Evolutionary conservation across 2,329 filamentous ascomycete genomes (phyloP), one percentile per base, ranked within the genome.

Genomic region (Colletotrichum tanaceti): DNA sequence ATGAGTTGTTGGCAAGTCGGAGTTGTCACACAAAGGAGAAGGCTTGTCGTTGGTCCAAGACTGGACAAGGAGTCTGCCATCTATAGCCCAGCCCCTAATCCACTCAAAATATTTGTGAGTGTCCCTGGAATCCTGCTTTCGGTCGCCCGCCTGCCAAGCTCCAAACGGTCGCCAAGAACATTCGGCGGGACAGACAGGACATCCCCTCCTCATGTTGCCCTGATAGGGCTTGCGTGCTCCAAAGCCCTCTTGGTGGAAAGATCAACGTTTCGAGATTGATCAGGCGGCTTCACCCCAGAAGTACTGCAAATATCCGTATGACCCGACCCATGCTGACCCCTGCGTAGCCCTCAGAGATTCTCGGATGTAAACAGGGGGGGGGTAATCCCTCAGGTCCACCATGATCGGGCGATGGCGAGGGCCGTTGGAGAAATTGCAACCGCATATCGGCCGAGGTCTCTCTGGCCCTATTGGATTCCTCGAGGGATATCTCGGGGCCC

Each of bases 361-460:
- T 54, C 32, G 20, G 46, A 6, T 32, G 22, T 41, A 41, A 43
- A 4, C 11, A 9, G 35, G 46, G n/a, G 61, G 35, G 35, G 28
- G 18, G 16, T 16, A 57, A 3, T n/a, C 22, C 14, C 24, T 49
- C 41, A 49, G 61, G 52, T 28, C 61, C 52, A 43, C 53, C 1
- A 14, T 7, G 52, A 58, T 63, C 43, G 61, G 52, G 16, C 32
- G 28, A 16, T 32, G 43, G 16, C 13, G 28, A 32, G 28, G 28
- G 9, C 28, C 41, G 50, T 20, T 10, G 10, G 32, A 32, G 43
- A 63, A 28, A 49, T 63, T 63, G 35, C 52, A 18, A 58, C 43
- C 6, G 22, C 49, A 55, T 28, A 43, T 22, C 35, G 35, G 32
- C 2, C 18, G 13, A 49, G 59, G n/a, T 46, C 50, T 46, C 59